phyloP scores from a whole-genome alignment of 176 grass and related monocot genomes.

The Bolboschoenus planiculmis region DNA sequence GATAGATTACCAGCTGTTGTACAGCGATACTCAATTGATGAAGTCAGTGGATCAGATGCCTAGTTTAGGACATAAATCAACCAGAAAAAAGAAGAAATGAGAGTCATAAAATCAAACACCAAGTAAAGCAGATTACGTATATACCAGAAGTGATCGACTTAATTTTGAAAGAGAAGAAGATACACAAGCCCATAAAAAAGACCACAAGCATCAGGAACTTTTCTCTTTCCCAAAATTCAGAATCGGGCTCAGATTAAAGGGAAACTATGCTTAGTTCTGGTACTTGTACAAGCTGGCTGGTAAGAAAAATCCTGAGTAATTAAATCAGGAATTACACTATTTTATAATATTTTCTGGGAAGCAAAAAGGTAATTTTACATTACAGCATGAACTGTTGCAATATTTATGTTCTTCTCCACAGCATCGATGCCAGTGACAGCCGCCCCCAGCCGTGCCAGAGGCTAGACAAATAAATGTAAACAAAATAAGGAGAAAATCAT shows the following conservation, averaged over 20 bases:
- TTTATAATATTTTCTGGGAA: neutral
- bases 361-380: slow-evolving; percentile 20
- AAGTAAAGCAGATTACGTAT: neutral
- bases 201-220: neutral
- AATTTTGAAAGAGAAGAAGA: neutral
- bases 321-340: neutral
- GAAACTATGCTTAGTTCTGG: neutral
- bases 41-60: slow-evolving; percentile 76
- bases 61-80: slow-evolving; percentile 13
- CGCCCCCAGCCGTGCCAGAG: slow-evolving; percentile 88
- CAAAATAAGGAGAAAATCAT: neutral
- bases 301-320: neutral
- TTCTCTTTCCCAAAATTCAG: neutral
- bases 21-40: slow-evolving; percentile 87
- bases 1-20: slow-evolving; percentile 60
- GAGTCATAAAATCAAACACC: neutral
- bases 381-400: slow-evolving; percentile 85
- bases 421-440: slow-evolving; percentile 88
- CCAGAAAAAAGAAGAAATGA: neutral
- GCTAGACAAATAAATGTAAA: slow-evolving; percentile 33
- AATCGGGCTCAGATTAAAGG: neutral
- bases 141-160: neutral
- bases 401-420: slow-evolving; percentile 87
- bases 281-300: neutral
- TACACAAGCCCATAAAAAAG: neutral